Percentiles rank a stretch among this genome's conserved stretches.
Conservation (phyloP, 257 asterid genomes). For the Penstemon eatonii region DNA sequence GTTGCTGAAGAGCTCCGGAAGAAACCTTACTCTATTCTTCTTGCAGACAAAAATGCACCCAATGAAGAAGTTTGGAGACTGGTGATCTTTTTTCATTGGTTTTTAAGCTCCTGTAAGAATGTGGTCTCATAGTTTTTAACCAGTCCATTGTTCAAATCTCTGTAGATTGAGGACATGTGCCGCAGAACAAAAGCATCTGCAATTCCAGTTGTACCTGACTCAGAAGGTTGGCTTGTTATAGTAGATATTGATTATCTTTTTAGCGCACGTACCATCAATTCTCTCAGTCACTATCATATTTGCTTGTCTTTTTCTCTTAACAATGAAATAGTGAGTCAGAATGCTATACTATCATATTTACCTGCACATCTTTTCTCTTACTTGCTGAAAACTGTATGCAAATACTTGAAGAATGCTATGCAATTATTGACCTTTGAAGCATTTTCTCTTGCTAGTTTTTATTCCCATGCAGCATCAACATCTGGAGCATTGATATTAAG, state of each 20-base stretch:
- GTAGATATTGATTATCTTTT: conserved; percentile 15
- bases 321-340: background rate
- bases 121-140: conserved; percentile 17
- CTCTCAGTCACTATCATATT: conserved; percentile 8
- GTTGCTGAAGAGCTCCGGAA: conserved; percentile 75
- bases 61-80: conserved; percentile 92
- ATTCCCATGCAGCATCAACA: conserved; percentile 11
- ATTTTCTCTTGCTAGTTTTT: conserved; percentile 17
- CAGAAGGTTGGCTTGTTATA: conserved; percentile 65
- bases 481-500: conserved; percentile 10
- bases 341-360: no score
- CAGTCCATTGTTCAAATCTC: conserved; percentile 22
- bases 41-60: conserved; percentile 99
- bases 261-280: background rate
- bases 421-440: conserved; percentile 4
- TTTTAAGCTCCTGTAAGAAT: conserved; percentile 17
- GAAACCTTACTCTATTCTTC: conserved; percentile 81
- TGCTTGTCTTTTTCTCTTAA: conserved; percentile 10
- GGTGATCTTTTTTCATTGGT: conserved; percentile 42
- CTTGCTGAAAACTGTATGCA: background rate
- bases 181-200: conserved; percentile 82
- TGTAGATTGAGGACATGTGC: conserved; percentile 92
- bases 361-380: conserved; percentile 7
- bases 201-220: conserved; percentile 86
- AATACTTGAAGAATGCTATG: background rate